Conservation (phyloP, 2,329 filamentous ascomycete species). For the Davidsoniella eucalypti region DNA sequence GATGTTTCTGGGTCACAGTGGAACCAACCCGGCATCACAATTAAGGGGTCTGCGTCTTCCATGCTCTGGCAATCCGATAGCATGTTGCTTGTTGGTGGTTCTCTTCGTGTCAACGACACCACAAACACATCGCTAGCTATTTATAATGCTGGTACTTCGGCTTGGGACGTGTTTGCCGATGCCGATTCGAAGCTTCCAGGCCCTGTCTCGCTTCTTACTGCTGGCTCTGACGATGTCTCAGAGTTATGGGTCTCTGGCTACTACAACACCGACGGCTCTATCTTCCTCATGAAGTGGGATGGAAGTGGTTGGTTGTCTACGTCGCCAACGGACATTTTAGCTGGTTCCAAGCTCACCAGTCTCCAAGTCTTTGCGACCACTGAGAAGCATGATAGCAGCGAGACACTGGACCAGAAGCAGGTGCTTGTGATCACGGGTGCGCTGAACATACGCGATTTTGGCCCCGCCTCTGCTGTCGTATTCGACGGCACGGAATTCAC, state of each 20-base stretch:
- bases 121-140: slow-evolving; percentile 46
- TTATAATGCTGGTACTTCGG: slow-evolving; percentile 51
- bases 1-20: slow-evolving; percentile 56
- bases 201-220: slow-evolving; percentile 57
- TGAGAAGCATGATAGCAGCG: slow-evolving; percentile 45
- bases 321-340: slow-evolving; percentile 45
- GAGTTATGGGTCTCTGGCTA: slow-evolving; percentile 73
- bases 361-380: slow-evolving; percentile 67
- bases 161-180: slow-evolving; percentile 48
- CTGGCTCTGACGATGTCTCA: slow-evolving; percentile 54
- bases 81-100: slow-evolving; percentile 60
- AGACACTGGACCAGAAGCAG: slow-evolving; percentile 49
- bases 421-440: slow-evolving; percentile 72
- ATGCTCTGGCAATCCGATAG: slow-evolving; percentile 63
- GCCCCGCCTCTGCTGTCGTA: slow-evolving; percentile 68
- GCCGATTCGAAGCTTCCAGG: slow-evolving; percentile 53
- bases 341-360: slow-evolving; percentile 54
- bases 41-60: slow-evolving; percentile 53
- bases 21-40: slow-evolving; percentile 57
- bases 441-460: slow-evolving; percentile 58
- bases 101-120: slow-evolving; percentile 52
- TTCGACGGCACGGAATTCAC: slow-evolving; percentile 68
- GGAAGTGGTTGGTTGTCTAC: slow-evolving; percentile 45
- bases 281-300: slow-evolving; percentile 72
- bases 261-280: slow-evolving; percentile 41